Base-by-base conservation (phyloP, 129 eudicot species). In the Chrysanthemum makinoi region DNA sequence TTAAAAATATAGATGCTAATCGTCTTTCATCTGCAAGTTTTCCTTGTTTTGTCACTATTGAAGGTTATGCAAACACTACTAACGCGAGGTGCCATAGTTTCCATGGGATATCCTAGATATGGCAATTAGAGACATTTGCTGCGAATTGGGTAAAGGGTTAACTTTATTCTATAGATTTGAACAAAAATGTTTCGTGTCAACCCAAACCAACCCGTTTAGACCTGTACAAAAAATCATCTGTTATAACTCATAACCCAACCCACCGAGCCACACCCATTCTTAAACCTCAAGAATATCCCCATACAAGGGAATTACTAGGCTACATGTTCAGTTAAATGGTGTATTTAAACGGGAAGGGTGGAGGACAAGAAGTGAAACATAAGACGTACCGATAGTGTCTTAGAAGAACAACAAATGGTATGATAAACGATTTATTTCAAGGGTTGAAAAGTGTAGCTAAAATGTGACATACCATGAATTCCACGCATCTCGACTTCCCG, bases 401-500 rank as follows among this genome's bases (percentile, higher is more conserved):
- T 13, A 16, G 17, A 52, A 52, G 57, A 52, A 52, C 57, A 13
- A 15, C 17, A 52, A 13, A 52, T 52, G n/a, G 19, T 11, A 13
- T 52, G 17, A 52, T 52, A 52, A 12, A 17, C 13, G 57, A 52
- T 3, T 18, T 70, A 22, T 66, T n/a, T n/a, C 16, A 48, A 39
- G 9, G 44, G 73, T 19, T 35, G 39, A 46, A 4, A 24, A 76
- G n/a, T 60, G 10, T 28, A 75, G 49, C 15, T 52, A 49, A 58
- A 57, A 71, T 39, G 22, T 26, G 30, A 69, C 80, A 10, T 86
- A 95, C 99, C 97, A 70, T 86, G 82, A 62, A 73, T 66, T 59
- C 95, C 91, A 47, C 95, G 99, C 63, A 83, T 84, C 84, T 95
- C 95, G 11, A 95, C 84, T 83, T 95, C 99, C 15, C 99, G 84